A percentile compares a stretch with the other conserved stretches of the same genome.
phyloP scores from a whole-genome alignment of 2,329 filamentous ascomycete genomes.

The Pseudogymnoascus sp. region DNA sequence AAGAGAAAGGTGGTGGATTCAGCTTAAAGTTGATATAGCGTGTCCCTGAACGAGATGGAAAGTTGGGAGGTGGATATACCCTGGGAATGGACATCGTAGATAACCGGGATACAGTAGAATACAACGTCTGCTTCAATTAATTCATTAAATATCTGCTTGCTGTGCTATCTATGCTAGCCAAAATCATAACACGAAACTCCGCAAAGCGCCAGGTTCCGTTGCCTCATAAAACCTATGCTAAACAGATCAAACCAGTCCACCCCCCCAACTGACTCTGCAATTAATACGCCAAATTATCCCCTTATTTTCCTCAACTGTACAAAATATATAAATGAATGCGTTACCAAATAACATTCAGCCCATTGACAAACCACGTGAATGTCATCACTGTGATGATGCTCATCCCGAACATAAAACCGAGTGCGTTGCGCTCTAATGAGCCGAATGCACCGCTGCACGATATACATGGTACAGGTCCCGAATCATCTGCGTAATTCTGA shows the following conservation, averaged over 20 bases:
- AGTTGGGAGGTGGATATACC: constrained; percentile 8
- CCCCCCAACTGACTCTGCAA: neutral
- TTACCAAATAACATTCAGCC: constrained; percentile 32
- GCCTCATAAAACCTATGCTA: constrained; percentile 1
- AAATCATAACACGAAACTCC: neutral
- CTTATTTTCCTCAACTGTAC: neutral
- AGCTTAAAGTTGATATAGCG: constrained; percentile 53
- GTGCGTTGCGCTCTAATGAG: constrained; percentile 40
- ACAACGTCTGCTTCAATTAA: neutral
- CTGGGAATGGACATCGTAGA: neutral
- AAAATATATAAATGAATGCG: neutral
- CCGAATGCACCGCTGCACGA: constrained; percentile 41
- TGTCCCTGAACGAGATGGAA: neutral
- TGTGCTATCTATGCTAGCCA: neutral
- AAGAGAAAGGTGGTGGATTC: constrained; percentile 60
- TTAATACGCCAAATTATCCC: constrained; percentile 4
- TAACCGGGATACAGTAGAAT: neutral
- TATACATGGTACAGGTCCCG: constrained; percentile 19
- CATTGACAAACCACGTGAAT: constrained; percentile 59
- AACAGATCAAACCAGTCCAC: neutral
- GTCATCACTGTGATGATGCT: constrained; percentile 49
- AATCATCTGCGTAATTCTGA: constrained; percentile 42
- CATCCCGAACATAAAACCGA: constrained; percentile 49
- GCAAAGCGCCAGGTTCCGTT: neutral
- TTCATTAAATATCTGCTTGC: constrained; percentile 1